phyloP scores from a whole-genome alignment of 192 early-diverging fungal genomes.

The Mycoemilia scoparia region DNA sequence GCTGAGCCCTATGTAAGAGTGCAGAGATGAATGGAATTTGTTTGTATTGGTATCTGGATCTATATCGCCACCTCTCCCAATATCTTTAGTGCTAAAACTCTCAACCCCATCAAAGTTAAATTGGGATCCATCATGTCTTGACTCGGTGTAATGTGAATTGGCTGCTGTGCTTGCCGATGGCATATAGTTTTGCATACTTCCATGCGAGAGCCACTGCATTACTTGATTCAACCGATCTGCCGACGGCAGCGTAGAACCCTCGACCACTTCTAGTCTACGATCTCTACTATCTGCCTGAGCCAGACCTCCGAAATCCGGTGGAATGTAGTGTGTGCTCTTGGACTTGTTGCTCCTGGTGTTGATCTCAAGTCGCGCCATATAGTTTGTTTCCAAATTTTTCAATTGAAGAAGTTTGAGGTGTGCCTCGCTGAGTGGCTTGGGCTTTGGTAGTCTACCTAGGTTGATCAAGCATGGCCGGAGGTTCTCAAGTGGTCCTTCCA shows the following conservation, averaged over 20 bases:
- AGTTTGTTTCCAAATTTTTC: constrained; percentile 12
- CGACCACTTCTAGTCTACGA: too few relatives aligned
- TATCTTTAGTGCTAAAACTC: neutral
- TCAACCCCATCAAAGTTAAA: neutral
- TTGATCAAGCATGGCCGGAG: constrained; percentile 80
- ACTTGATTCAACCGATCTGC: neutral
- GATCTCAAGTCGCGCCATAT: constrained; percentile 20
- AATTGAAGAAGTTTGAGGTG: constrained; percentile 9
- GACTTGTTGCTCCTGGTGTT: constrained; percentile 20
- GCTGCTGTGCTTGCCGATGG: constrained; percentile 14
- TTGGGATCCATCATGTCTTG: constrained; percentile 4
- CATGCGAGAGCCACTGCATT: neutral
- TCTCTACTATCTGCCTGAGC: too few relatives aligned
- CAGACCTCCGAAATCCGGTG: constrained; percentile 26
- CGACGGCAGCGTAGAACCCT: neutral
- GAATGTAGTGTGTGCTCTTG: constrained; percentile 26
- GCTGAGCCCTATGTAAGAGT: constrained; percentile 26
- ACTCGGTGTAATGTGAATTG: constrained; percentile 23
- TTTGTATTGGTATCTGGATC: neutral
- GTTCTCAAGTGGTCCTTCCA: constrained; percentile 82
- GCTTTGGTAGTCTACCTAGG: constrained; percentile 51
- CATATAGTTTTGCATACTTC: constrained; percentile 5
- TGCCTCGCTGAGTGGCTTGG: constrained; percentile 21
- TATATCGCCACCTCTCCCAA: neutral
- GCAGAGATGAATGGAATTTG: constrained; percentile 21